These are phyloP conservation scores for Calonectria pseudoreteaudii DNA, from an alignment of 2,329 filamentous ascomycete species.

Conservation along the genomic window DNA sequence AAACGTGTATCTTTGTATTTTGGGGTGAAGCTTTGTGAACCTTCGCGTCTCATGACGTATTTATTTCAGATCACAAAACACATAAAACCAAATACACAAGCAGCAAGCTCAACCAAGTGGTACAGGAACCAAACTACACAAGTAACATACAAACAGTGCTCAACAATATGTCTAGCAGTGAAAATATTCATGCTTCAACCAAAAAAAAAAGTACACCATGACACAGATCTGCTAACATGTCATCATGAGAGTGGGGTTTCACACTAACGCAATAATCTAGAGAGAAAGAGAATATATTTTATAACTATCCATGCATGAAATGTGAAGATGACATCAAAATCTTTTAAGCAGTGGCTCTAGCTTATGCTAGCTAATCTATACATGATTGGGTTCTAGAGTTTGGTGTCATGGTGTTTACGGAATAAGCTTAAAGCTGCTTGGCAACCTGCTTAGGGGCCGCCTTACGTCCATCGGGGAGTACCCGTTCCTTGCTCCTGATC, in stretches of 20 bases:
- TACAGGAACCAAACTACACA: no score
- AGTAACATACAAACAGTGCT: no score
- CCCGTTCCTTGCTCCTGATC: conserved; percentile 13
- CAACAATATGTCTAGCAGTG: no score
- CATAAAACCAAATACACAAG: no score
- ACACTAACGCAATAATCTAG: not conserved
- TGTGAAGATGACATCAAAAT: not conserved
- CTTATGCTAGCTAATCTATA: not conserved
- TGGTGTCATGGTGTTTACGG: not conserved
- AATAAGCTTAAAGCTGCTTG: not conserved
- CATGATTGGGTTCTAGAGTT: not conserved
- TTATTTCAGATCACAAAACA: no score
- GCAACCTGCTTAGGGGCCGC: not conserved
- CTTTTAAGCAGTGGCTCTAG: not conserved
- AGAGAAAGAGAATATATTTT: not conserved
- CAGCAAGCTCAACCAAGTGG: no score
- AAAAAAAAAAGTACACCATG: not conserved
- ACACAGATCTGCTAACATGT: no score
- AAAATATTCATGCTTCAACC: no score
- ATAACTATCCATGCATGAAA: not conserved
- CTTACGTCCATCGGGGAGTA: conserved; percentile 13
- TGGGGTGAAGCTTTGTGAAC: not conserved
- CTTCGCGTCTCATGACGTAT: not conserved
- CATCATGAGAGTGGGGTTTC: not conserved
- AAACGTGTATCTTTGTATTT: not conserved